phyloP scores from a whole-genome alignment of 1,139 yeast species.

The Yamadazyma songkhlaensis region DNA sequence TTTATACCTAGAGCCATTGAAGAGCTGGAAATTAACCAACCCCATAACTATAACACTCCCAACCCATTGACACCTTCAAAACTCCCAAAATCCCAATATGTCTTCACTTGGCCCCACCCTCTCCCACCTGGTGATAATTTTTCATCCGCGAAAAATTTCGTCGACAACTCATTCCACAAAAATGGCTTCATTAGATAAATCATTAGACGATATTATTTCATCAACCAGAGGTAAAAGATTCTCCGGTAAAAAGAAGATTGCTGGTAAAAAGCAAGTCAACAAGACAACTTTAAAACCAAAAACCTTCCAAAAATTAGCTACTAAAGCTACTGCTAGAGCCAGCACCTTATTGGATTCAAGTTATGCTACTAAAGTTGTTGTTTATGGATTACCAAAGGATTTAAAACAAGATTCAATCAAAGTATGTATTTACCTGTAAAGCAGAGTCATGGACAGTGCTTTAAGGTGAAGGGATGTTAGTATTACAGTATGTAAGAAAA shows the following conservation, averaged over 20 bases:
- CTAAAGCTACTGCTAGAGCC: slow-evolving; percentile 15
- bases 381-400: slow-evolving; percentile 76
- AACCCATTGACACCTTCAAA: no score
- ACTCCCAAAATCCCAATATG: no score
- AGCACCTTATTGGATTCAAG: slow-evolving; percentile 45
- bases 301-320: slow-evolving; percentile 15
- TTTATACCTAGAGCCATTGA: no score
- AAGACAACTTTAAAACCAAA: slow-evolving; percentile 13
- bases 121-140: not conserved
- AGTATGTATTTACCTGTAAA: slow-evolving; percentile 52
- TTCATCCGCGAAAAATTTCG: not conserved
- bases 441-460: no score
- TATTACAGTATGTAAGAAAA: no score
- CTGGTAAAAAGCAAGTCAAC: slow-evolving; percentile 1
- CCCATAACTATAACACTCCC: no score
- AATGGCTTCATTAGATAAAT: slow-evolving; percentile 64
- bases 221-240: slow-evolving; percentile 36
- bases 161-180: not conserved
- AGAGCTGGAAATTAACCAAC: no score
- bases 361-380: slow-evolving; percentile 71
- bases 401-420: slow-evolving; percentile 73
- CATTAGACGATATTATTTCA: slow-evolving; percentile 92
- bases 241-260: slow-evolving; percentile 20
- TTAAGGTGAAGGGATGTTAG: no score
- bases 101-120: not conserved